Base-by-base conservation (phyloP, 2,329 filamentous ascomycete genomes). In the Aspergillus pseudoviridinutans region DNA sequence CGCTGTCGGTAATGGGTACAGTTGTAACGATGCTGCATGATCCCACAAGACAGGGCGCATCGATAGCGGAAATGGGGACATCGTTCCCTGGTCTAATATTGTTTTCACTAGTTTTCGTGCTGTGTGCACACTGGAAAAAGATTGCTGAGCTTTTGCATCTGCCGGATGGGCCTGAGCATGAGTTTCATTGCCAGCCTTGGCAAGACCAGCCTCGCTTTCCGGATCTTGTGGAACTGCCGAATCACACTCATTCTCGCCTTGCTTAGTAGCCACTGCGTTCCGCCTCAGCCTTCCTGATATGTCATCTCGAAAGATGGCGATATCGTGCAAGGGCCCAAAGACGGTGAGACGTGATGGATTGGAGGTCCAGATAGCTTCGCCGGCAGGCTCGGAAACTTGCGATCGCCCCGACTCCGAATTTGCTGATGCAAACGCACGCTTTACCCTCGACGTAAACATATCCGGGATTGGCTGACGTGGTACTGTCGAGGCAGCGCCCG, bases 21-120 rank as follows among this genome's bases (percentile, higher is more conserved):
- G 77, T 55, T 91, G 88, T 62, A 97, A 74, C 2, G 89, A 79
- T 4, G 84, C 81, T 0, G 87, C 87, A 72, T 89, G 91, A 74
- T 97, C 93, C 94, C 94, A 97, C 63, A 96, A 85, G 4, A 96
- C 84, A 0, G 94, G 94, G 1, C 93, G 84, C 32, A 85, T 82
- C 0, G 85, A 77, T n/a, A 92, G 82, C 0, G 90, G 87, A 74
- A 97, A 99, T 0, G 94, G 94, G 0, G 90, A 87, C 10, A 99
- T 82, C 62, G 91, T 89, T 4, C 91, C 91, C 76, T 99, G 94
- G 65, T 96, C 92, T 7, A 99, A 82, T 9, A 99, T 73, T 0
- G 93, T 96, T 71, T 96, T 95, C 67, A 96, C 92, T 1, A 97
- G 82, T 64, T 90, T 89, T 57, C 88, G 84, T 7, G 89, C 88